A percentile compares a stretch with the other conserved stretches of the same genome.
Conservation (phyloP, 495 filamentous ascomycete genomes). For the Paragyromitra xinjiangensis region DNA sequence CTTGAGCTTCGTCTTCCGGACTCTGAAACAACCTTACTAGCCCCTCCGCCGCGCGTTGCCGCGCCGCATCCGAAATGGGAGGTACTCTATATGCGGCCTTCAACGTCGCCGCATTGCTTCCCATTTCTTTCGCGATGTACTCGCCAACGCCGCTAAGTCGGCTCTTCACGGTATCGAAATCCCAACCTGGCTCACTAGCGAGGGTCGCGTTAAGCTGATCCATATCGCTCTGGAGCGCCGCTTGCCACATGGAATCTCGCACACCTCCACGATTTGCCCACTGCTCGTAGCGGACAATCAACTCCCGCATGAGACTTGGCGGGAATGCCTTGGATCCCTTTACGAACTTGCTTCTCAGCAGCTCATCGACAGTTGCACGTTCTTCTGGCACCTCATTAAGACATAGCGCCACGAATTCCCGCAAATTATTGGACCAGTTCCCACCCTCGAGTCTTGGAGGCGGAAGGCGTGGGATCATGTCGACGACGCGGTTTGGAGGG, state of each 20-base stretch:
- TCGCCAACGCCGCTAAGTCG: conserved; percentile 55
- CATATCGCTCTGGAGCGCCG: conserved; percentile 61
- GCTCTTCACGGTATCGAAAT: conserved; percentile 66
- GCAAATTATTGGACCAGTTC: conserved; percentile 76
- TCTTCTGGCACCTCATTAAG: conserved; percentile 76
- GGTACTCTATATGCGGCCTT: conserved; percentile 24
- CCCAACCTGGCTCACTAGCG: conserved; percentile 78
- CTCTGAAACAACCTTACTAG: conserved; percentile 46
- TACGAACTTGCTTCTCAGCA: conserved; percentile 73
- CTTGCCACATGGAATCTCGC: conserved; percentile 74
- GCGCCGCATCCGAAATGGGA: conserved; percentile 28
- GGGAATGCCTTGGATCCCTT: conserved; percentile 73
- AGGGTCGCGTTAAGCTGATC: conserved; percentile 91
- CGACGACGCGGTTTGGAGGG: conserved; percentile 65
- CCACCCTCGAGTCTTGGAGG: conserved; percentile 79
- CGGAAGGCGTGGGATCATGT: conserved; percentile 59
- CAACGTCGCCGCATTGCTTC: conserved; percentile 41
- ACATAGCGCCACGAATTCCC: conserved; percentile 79
- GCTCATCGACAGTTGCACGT: conserved; percentile 74
- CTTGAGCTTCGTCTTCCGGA: conserved; percentile 46
- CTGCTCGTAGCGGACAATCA: conserved; percentile 81
- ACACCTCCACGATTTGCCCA: conserved; percentile 89
- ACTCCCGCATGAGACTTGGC: conserved; percentile 70
- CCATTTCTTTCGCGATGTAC: conserved; percentile 48
- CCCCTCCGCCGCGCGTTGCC: conserved; percentile 43